Evolutionary conservation across 2,329 filamentous ascomycete genomes (phyloP), one percentile per base, ranked within the genome.

Genomic region (Pestalotiopsis sp.): DNA sequence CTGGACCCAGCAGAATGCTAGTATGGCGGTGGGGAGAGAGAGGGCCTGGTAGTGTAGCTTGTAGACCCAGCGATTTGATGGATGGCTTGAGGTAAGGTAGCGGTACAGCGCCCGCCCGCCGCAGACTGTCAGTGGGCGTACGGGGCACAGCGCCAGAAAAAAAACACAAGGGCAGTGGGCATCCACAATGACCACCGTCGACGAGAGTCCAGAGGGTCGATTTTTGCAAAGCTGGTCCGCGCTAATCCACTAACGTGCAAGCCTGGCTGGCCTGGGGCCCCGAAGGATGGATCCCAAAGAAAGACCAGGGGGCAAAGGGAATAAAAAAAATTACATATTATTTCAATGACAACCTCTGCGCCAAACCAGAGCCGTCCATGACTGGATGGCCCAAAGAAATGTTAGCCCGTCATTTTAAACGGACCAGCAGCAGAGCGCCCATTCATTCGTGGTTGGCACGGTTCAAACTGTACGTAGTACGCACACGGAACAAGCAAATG

Each of bases 1-100:
- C 11, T 60, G 65, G 56, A 66, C 65, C 65, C 65, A 31, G 65
- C 65, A 41, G 52, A 66, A 40, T 11, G 31, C 17, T n/a, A 20
- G 45, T 52, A 52, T 9, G 20, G 45, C 45, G 45, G 45, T 52
- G 45, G 45, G 4, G 17, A n/a, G n/a, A 17, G 45, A 52, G 45
- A 17, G 45, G 45, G 4, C 11, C 20, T 23, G 45, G 45, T 52
- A 17, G 17, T 17, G 45, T n/a, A 52, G 17, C 45, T 9, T 9
- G 45, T 20, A 52, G n/a, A 7, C 41, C 41, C n/a, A n/a, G 13
- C 41, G 41, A n/a, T 20, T 52, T n/a, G 45, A 17, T 17, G n/a
- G 17, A 52, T 20, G 45, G 45, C 17, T 17, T 52, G 20, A 17
- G 17, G 20, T 20, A n/a, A n/a, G 20, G 45, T 52, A 52, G 31